These are phyloP conservation scores for Penicillium brasilianum DNA, from an alignment of 2,329 filamentous ascomycete genomes.

Conservation along the genomic window DNA sequence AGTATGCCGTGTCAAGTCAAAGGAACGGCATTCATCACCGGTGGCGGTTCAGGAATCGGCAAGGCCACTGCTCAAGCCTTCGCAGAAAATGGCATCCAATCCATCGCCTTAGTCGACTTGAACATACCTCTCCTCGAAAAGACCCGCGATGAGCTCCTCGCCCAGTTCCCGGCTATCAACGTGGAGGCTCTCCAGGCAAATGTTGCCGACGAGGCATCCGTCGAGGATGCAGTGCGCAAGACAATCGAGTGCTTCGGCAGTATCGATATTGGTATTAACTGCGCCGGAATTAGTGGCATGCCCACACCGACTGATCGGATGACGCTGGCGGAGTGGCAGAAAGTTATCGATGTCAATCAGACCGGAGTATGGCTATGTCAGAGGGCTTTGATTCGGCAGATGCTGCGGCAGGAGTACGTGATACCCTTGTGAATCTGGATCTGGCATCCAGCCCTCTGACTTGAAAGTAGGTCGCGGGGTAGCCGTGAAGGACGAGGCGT, in stretches of 20 bases:
- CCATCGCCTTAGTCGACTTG: slow-evolving; percentile 58
- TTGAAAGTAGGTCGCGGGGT: slow-evolving; percentile 17
- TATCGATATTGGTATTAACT: slow-evolving; percentile 62
- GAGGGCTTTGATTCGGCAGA: slow-evolving; percentile 51
- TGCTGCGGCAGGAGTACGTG: slow-evolving; percentile 34
- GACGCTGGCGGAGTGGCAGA: slow-evolving; percentile 55
- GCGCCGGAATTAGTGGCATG: slow-evolving; percentile 57
- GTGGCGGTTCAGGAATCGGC: slow-evolving; percentile 54
- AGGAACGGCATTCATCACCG: slow-evolving; percentile 37
- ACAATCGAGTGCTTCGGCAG: slow-evolving; percentile 56
- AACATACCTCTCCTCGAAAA: slow-evolving; percentile 46
- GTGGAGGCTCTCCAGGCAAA: slow-evolving; percentile 53
- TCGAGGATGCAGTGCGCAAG: slow-evolving; percentile 51
- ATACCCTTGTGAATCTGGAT: not conserved
- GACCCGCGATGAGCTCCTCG: slow-evolving; percentile 36
- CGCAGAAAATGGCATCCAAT: slow-evolving; percentile 53
- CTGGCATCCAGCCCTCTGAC: not conserved
- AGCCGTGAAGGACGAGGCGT: slow-evolving; percentile 29
- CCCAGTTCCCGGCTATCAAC: slow-evolving; percentile 47
- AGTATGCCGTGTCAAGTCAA: slow-evolving; percentile 26
- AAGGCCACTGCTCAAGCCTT: slow-evolving; percentile 57
- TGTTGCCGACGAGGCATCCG: slow-evolving; percentile 51
- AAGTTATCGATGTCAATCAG: slow-evolving; percentile 59
- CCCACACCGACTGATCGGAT: slow-evolving; percentile 53
- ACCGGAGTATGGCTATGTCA: slow-evolving; percentile 64